These are phyloP conservation scores for Phenoliferia sp. DNA, from an alignment of 1,284 basidiomycete genomes.

Conservation along the genomic window DNA sequence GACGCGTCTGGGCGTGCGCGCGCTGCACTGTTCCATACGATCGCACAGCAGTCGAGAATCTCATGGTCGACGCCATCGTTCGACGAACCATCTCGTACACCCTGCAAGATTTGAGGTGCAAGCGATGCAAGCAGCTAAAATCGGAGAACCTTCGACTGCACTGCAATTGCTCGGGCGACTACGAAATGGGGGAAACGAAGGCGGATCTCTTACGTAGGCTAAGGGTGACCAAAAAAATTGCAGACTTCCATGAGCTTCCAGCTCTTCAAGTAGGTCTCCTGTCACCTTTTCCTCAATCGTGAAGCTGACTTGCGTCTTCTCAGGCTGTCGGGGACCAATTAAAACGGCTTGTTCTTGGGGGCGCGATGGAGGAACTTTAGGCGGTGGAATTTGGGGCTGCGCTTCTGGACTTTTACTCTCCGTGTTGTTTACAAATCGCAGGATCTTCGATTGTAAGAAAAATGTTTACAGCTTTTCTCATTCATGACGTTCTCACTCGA, in stretches of 20 bases:
- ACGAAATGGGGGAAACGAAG: constrained; percentile 53
- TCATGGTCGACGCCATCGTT: constrained; percentile 71
- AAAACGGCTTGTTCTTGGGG: background rate
- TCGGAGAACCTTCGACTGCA: constrained; percentile 78
- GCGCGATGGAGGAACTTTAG: background rate
- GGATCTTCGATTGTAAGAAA: too few species aligned
- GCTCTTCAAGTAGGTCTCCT: background rate
- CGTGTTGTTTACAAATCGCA: too few species aligned
- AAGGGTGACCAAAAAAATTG: constrained; percentile 33
- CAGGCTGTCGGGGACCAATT: background rate
- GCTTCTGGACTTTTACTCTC: too few species aligned
- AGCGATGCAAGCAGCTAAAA: constrained; percentile 81
- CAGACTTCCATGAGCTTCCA: constrained; percentile 25
- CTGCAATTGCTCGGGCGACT: constrained; percentile 83
- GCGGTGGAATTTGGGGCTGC: too few species aligned
- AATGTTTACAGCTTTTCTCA: too few species aligned
- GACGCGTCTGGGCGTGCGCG: constrained; percentile 41
- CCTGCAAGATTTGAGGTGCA: constrained; percentile 76
- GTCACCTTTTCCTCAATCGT: background rate
- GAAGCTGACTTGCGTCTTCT: background rate
- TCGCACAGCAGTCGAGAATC: constrained; percentile 74
- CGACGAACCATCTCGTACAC: constrained; percentile 69
- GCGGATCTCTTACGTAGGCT: constrained; percentile 23
- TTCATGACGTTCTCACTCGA: too few species aligned
- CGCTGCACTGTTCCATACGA: constrained; percentile 85